These are phyloP conservation scores for Neurospora sp. DNA, from an alignment of 2,329 filamentous ascomycete species.

Conservation along the genomic window DNA sequence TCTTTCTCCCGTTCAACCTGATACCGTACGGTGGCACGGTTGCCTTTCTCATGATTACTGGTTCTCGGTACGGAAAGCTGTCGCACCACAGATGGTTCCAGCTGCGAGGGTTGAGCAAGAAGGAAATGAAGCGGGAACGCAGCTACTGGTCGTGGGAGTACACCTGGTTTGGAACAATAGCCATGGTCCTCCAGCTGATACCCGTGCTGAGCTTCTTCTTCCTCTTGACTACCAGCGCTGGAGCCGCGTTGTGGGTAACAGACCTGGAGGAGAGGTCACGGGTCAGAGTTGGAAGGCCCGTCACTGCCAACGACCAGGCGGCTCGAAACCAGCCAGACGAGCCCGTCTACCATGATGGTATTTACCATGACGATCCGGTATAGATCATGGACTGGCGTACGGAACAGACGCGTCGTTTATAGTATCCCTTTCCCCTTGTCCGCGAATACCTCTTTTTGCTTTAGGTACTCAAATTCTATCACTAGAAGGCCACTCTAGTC, in stretches of 20 bases:
- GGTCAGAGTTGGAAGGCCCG: slow-evolving; percentile 12
- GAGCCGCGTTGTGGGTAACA: slow-evolving; percentile 78
- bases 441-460: background rate
- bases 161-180: slow-evolving; percentile 84
- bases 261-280: slow-evolving; percentile 50
- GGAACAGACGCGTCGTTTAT: background rate
- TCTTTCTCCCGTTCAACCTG: slow-evolving; percentile 76
- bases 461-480: background rate
- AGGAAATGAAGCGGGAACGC: slow-evolving; percentile 63
- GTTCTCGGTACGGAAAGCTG: slow-evolving; percentile 76
- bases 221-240: slow-evolving; percentile 74
- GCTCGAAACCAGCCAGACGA: slow-evolving; percentile 8
- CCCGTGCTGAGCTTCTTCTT: slow-evolving; percentile 92
- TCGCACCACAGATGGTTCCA: slow-evolving; percentile 89
- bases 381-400: background rate
- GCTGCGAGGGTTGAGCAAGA: slow-evolving; percentile 63
- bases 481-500: background rate
- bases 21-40: slow-evolving; percentile 76
- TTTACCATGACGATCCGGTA: slow-evolving; percentile 4
- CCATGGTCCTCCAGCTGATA: slow-evolving; percentile 76
- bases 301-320: slow-evolving; percentile 10
- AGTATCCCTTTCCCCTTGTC: background rate
- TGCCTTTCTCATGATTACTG: slow-evolving; percentile 80
- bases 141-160: slow-evolving; percentile 67
- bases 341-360: slow-evolving; percentile 15